Base-by-base conservation (phyloP, 768 basidiomycete species). In the Suillus fuscotomentosus region DNA sequence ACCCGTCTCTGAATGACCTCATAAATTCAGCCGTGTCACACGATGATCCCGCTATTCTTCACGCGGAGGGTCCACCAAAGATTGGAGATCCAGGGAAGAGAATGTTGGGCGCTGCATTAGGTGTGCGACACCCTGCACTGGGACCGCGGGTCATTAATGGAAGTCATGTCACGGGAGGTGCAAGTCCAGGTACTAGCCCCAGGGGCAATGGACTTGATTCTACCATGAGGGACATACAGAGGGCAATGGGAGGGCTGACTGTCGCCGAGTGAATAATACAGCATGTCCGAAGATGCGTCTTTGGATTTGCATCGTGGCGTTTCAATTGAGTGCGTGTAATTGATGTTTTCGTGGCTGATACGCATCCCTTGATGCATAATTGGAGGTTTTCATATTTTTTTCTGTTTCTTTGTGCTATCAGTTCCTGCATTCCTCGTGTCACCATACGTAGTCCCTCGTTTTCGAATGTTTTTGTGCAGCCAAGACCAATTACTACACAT, bases 71-170 rank as follows among this genome's bases (percentile, higher is more conserved):
- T n/a, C 88, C 87, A n/a, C 92, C 92, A 24, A 85, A 89, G 71
- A 93, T 95, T 69, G 93, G 93, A 42, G 91, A 95, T 75, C 91
- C 93, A 39, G 93, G 91, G 47, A 92, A 92, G 79, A 83, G 93
- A 71, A 95, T 95, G 92, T 82, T 95, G 27, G 94, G 92, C 48
- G 89, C 89, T 61, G 92, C 92, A 39, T 80, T 95, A 63, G 94
- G 93, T 53, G 84, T 94, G 65, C 84, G 92, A 77, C 92, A 93
- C 76, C 93, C 93, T 38, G 83, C 83, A 45, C 79, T 93, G 64
- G 84, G 83, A 24, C 86, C 88, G 43, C 84, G 91, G 67, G 73
- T 86, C 60, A 74, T 89, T 66, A 75, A 68, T 72, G 78, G 76
- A 63, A 74, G 76, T 60, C 57, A 59, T 31, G 78, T 76, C 60